A percentile compares a stretch with the other conserved stretches of the same genome.
phyloP scores from a whole-genome alignment of 2,329 filamentous ascomycete species.

The Orbilia blumenaviensis region DNA sequence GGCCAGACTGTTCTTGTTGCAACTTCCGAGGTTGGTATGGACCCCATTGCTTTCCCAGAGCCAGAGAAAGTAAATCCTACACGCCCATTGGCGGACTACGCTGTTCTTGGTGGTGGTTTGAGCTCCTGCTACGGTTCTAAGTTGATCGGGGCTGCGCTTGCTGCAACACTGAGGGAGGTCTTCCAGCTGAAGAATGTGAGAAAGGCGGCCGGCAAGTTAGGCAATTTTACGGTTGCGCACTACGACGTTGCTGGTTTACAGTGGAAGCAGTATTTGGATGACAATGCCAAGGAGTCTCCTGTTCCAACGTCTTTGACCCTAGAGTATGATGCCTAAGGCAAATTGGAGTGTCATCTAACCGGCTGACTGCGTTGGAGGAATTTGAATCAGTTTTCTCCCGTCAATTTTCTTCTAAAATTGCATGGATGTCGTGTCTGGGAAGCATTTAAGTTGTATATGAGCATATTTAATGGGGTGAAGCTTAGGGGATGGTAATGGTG shows the following conservation, averaged over 20 bases:
- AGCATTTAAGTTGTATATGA: background rate
- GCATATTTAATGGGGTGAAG: background rate
- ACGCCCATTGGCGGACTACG: conserved; percentile 61
- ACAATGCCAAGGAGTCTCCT: conserved; percentile 64
- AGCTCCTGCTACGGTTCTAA: conserved; percentile 62
- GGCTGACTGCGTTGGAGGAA: background rate
- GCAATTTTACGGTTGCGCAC: conserved; percentile 63
- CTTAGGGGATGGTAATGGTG: background rate
- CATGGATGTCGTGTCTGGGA: background rate
- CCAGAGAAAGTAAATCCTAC: conserved; percentile 63
- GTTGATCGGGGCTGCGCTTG: conserved; percentile 61
- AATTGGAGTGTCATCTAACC: background rate
- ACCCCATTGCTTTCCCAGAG: conserved; percentile 61
- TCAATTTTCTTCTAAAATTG: background rate
- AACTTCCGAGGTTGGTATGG: conserved; percentile 63
- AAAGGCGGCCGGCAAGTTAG: conserved; percentile 60
- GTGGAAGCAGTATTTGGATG: conserved; percentile 65
- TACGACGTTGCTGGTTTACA: conserved; percentile 64
- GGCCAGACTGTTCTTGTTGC: conserved; percentile 63
- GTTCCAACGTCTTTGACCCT: conserved; percentile 63
- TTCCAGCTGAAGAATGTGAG: conserved; percentile 64
- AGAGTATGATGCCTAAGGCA: conserved; percentile 55
- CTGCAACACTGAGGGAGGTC: conserved; percentile 63
- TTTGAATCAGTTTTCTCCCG: background rate
- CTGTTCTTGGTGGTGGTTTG: conserved; percentile 61